Evolutionary conservation across 2,329 filamentous ascomycete genomes (phyloP), one percentile per base, ranked within the genome.

Genomic region (Fusarium mangiferae): DNA sequence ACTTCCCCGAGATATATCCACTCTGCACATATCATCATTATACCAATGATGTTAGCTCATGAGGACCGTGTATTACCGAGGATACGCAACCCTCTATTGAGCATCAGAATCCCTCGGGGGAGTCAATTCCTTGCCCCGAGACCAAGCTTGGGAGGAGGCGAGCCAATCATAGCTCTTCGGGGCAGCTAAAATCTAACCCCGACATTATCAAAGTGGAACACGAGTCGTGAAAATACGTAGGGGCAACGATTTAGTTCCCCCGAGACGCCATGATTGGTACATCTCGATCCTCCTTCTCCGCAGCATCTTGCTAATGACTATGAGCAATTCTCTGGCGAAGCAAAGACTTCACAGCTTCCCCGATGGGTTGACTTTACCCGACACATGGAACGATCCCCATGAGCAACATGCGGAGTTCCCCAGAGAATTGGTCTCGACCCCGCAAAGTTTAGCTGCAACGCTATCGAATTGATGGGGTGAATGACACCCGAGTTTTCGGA

Each of bases 241-340:
- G 63, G 60, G 42, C 59, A 58, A 44, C 1, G 2, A 36, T 72
- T 75, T 77, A 76, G 75, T 58, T 79, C 48, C 78, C 77, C 77
- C 64, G 77, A 78, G 6, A 4, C 10, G 0, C 5, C 12, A 11
- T 59, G 18, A 79, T 79, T 78, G 45, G 71, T 22, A 7, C 1
- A 13, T 18, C 2, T 3, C 1, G 1, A 9, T 6, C 6, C 4
- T 8, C 6, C 1, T 2, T 52, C 35, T 14, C 56, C 39, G 6
- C 28, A 44, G 1, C 3, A 20, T n/a, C 36, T n/a, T 13, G 3
- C 24, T 24, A 49, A 46, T 42, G 42, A 57, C 38, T 52, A 3
- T 22, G 3, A 12, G 5, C 22, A 15, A 33, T 20, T 52, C 17
- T 38, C 20, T 36, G 10, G 7, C 17, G 20, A 22, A 22, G 54